Base-by-base conservation (phyloP, 139 green algal genomes). In the Tetradesmus obliquus region DNA sequence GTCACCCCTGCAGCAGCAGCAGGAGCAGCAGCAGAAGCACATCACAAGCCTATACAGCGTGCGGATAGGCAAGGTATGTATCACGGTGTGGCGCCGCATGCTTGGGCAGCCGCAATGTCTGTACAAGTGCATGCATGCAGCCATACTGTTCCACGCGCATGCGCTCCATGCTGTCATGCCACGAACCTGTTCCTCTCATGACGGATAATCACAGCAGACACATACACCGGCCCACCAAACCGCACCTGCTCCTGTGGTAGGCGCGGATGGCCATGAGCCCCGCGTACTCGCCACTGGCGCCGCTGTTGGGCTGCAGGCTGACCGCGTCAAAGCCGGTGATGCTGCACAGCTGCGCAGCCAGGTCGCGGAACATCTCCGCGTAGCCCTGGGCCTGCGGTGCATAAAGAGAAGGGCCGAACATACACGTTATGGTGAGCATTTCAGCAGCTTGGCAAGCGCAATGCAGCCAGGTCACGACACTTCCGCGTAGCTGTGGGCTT, bases 291-390 rank as follows among this genome's bases (percentile, higher is more conserved):
- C 98, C 98, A 72, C 94, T 94, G 3, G 98, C 98, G 22, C 98
- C 98, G 54, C 94, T 96, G 95, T 99, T 99, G 91, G 98, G 98
- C 97, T 99, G 98, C 93, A 99, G 96, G 79, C 96, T 99, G 93
- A 99, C 96, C 5, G 96, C 96, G 91, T 99, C 98, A 91, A 99
- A 99, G 91, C 97, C 98, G 2, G 98, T 99, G 96, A 99, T 99
- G 87, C 95, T 92, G 91, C 95, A 97, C 92, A 99, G 96, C 97
- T 99, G 89, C 62, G 93, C 88, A 0, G 95, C 92, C 83, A 99
- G 95, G 94, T 99, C 97, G 79, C 96, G 79, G 93, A 99, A 99
- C 98, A 99, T 99, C 94, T 99, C 97, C 17, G 92, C 79, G 93
- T 99, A 99, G 57, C 98, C 98, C 84, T 96, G 17, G 2, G 98